A percentile compares a stretch with the other conserved stretches of the same genome.
These are phyloP conservation scores for Trichoderma semiorbis DNA, from an alignment of 2,329 filamentous ascomycete genomes.

Conservation along the genomic window DNA sequence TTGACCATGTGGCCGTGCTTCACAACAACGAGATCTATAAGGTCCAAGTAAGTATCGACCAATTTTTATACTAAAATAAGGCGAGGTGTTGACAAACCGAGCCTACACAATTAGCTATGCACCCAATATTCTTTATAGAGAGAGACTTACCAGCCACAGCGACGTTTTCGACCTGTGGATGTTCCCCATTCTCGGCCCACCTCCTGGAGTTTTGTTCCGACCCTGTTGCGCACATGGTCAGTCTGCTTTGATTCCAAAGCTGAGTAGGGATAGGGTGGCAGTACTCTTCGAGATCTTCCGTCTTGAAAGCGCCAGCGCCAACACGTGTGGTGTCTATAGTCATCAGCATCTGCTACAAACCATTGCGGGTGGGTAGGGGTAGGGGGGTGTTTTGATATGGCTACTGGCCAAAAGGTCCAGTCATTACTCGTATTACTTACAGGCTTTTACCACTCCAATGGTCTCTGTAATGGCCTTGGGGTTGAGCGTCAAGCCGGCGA, in stretches of 20 bases:
- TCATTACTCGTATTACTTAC: background rate
- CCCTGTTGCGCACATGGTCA: background rate
- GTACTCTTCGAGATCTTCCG: background rate
- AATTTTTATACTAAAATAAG: background rate
- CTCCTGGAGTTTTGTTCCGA: conserved; percentile 46
- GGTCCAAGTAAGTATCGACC: background rate
- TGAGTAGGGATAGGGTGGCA: background rate
- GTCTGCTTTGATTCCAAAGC: background rate
- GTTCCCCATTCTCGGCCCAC: conserved; percentile 44
- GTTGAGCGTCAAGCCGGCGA: background rate
- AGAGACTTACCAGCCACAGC: conserved; percentile 33
- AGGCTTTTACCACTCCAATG: background rate
- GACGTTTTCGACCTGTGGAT: conserved; percentile 62
- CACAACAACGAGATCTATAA: background rate
- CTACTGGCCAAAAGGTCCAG: background rate
- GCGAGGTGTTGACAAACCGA: background rate
- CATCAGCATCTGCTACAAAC: background rate
- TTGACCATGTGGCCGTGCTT: background rate
- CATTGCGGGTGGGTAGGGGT: background rate
- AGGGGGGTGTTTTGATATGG: background rate
- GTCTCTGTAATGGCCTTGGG: background rate
- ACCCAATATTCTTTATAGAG: background rate
- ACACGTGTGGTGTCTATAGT: background rate
- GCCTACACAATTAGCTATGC: background rate
- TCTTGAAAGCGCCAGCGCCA: background rate